Conservation (phyloP, 2,329 filamentous ascomycete species). For the Cladorrhinum sp. region DNA sequence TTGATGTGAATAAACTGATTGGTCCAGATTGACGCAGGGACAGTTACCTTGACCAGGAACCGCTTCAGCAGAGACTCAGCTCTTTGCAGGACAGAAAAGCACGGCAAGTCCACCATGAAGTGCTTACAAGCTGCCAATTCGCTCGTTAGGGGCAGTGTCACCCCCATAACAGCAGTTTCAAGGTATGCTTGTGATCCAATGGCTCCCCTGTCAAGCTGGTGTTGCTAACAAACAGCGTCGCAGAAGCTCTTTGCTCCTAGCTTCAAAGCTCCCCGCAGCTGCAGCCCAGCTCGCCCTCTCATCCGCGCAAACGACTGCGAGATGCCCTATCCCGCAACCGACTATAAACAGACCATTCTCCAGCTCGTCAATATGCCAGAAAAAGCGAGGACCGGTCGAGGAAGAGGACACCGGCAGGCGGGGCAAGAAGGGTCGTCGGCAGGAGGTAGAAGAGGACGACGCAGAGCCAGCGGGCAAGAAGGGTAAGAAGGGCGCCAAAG, state of each 20-base stretch:
- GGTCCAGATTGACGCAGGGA: background rate
- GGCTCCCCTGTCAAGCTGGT: background rate
- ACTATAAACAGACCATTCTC: constrained; percentile 18
- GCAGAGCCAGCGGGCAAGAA: constrained; percentile 3
- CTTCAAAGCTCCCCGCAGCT: background rate
- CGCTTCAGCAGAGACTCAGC: background rate
- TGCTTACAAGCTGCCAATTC: constrained; percentile 19
- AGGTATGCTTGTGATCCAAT: constrained; percentile 19
- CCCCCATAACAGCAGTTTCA: constrained; percentile 2
- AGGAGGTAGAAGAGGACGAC: background rate
- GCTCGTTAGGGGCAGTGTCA: constrained; percentile 19
- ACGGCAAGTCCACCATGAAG: constrained; percentile 22
- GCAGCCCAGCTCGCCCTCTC: background rate
- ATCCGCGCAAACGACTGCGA: background rate
- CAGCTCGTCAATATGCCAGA: constrained; percentile 7
- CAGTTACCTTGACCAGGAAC: background rate
- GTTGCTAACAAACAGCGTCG: background rate
- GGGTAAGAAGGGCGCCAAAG: background rate
- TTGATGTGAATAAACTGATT: constrained; percentile 7
- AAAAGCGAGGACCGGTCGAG: constrained; percentile 1
- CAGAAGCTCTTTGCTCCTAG: constrained; percentile 9
- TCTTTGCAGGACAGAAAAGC: background rate
- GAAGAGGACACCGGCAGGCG: constrained; percentile 1
- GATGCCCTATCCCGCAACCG: background rate
- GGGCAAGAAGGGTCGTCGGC: background rate